Evolutionary conservation across 345 rosid genomes (phyloP), one percentile per base, ranked within the genome.

Genomic region (Capsella bursapastoris): DNA sequence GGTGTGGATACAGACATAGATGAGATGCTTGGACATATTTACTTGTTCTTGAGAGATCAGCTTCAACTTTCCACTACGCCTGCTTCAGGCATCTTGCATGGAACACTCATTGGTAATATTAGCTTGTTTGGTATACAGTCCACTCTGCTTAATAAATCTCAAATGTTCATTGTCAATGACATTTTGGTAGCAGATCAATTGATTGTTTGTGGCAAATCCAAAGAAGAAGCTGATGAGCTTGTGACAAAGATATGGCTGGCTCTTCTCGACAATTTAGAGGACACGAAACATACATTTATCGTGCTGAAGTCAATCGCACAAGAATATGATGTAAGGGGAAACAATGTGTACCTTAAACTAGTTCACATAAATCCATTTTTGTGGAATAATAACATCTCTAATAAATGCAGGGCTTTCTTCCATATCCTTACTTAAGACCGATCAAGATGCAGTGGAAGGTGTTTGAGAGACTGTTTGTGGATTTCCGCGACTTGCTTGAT

Each of bases 11-110:
- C 86, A 16, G 88, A 88, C 72, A 71, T 85, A 68, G 84, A 87
- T 59, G 97, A 93, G 85, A 86, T 93, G 74, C 85, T 87, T n/a
- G 98, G 97, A 47, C 97, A 89, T 59, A 61, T 88, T 14, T 93
- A 86, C 79, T 80, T 89, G 76, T 93, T 89, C 82, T 78, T 93
- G 80, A 89, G 86, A 81, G 98, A 93, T 70, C 96, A 89, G 75
- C 98, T 93, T 79, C 87, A 84, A 70, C 85, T 83, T 78, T 80
- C 88, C 53, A 73, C 82, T 31, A 62, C 88, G 8, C 78, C 86
- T 74, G 76, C 93, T 73, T 87, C 93, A 37, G 89, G 88, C 35
- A 63, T 93, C 53, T 78, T 93, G 49, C 96, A 89, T 32, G 98
- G 98, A 79, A 90, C 96, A 28, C 65, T 93, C 65, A 93, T 93